phyloP scores from a whole-genome alignment of 352 stramenopile species.

The Pythium oligandrum region DNA sequence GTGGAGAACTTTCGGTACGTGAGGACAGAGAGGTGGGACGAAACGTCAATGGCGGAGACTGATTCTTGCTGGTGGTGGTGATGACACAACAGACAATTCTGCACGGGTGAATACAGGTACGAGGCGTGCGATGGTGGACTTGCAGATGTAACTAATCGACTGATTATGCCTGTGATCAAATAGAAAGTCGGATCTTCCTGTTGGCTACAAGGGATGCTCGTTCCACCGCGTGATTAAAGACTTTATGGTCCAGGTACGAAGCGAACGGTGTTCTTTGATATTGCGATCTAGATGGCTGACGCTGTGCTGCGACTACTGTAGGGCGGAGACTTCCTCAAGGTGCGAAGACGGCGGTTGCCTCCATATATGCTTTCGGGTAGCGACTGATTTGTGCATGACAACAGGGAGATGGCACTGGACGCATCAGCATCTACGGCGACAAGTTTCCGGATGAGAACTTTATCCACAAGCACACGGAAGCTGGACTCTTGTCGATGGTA shows the following conservation, averaged over 20 bases:
- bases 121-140: conserved; percentile 10
- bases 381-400: neutral
- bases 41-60: neutral
- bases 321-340: conserved; percentile 84
- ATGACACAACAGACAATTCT: conserved; percentile 85
- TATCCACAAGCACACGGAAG: conserved; percentile 76
- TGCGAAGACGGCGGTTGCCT: conserved; percentile 6
- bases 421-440: conserved; percentile 86
- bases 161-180: conserved; percentile 26
- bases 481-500: conserved; percentile 81
- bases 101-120: conserved; percentile 94
- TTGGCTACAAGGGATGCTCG: conserved; percentile 85
- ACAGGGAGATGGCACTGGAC: conserved; percentile 74
- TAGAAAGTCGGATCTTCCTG: conserved; percentile 76
- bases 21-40: neutral
- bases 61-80: conserved; percentile 8
- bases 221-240: conserved; percentile 91
- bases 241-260: conserved; percentile 83
- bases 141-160: neutral
- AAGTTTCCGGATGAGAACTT: conserved; percentile 87
- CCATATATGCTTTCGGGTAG: no score
- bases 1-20: conserved; percentile 94
- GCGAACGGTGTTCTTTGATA: neutral
- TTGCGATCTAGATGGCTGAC: neutral
- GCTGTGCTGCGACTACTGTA: conserved; percentile 9